Percentiles rank a stretch among this genome's conserved stretches.
phyloP scores from a whole-genome alignment of 106 monocot species.

The Dendrobium huoshanense region DNA sequence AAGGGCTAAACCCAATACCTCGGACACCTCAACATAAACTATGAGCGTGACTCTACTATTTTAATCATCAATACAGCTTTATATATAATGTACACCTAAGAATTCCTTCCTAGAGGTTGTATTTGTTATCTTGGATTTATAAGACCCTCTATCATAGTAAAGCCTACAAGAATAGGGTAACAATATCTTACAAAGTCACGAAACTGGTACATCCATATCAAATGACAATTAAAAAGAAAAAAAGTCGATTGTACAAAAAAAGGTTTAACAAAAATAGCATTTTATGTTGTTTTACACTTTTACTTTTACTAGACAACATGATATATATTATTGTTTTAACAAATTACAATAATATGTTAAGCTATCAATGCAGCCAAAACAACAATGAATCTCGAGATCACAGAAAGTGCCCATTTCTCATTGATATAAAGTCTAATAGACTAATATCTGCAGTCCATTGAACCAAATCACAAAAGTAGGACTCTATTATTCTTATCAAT shows the following conservation, averaged over 20 bases:
- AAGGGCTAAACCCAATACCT: too few relatives aligned
- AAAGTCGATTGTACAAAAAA: not conserved
- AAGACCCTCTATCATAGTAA: not conserved
- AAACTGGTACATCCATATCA: not conserved
- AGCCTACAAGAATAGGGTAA: not conserved
- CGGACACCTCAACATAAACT: not conserved
- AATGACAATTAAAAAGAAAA: not conserved
- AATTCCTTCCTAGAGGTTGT: not conserved
- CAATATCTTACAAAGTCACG: not conserved
- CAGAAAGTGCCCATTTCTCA: not conserved
- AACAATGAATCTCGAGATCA: not conserved
- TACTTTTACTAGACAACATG: not conserved
- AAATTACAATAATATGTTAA: not conserved
- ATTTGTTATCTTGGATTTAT: not conserved
- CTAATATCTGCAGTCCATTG: not conserved
- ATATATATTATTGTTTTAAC: not conserved
- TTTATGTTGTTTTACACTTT: not conserved
- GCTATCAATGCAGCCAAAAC: not conserved
- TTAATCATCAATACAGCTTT: not conserved
- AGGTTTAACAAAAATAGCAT: not conserved
- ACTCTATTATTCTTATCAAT: not conserved
- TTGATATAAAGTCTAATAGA: not conserved
- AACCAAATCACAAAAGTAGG: not conserved
- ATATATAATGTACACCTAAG: not conserved
- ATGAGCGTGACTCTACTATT: not conserved